phyloP scores from a whole-genome alignment of 768 basidiomycete species.

The Leccinum olivaceopallidum region DNA sequence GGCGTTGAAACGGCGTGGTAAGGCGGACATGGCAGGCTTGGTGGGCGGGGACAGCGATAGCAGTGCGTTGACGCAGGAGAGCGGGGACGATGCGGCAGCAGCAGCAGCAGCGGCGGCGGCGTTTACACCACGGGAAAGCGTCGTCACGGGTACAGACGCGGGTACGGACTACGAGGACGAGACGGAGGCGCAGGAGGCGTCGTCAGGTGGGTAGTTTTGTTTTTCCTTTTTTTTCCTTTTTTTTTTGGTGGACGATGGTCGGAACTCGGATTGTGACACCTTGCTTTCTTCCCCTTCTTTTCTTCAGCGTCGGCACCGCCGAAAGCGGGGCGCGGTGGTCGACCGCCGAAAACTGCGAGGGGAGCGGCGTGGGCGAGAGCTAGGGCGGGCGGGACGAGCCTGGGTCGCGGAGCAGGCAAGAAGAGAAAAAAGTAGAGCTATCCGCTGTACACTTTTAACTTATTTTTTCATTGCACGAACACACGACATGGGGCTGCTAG shows the following conservation, averaged over 20 bases:
- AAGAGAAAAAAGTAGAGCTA: slow-evolving; percentile 34
- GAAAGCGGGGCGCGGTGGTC: slow-evolving; percentile 28
- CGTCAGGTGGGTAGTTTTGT: slow-evolving; percentile 48
- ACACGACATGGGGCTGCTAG: slow-evolving; percentile 1
- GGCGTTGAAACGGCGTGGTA: slow-evolving; percentile 47
- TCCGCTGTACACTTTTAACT: slow-evolving; percentile 2
- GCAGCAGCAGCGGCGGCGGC: slow-evolving; percentile 12
- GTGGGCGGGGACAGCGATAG: slow-evolving; percentile 83
- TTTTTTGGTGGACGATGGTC: not conserved
- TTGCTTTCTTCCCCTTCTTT: not conserved
- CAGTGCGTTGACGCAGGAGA: slow-evolving; percentile 81
- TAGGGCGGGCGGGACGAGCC: slow-evolving; percentile 25
- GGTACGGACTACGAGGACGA: slow-evolving; percentile 77
- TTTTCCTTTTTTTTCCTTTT: not conserved
- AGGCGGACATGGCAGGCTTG: slow-evolving; percentile 66
- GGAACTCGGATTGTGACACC: slow-evolving; percentile 14
- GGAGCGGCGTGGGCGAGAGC: slow-evolving; percentile 27
- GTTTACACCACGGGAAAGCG: slow-evolving; percentile 64
- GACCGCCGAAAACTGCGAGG: slow-evolving; percentile 27
- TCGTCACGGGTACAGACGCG: slow-evolving; percentile 68
- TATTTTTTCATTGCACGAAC: slow-evolving; percentile 5
- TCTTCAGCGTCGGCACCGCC: slow-evolving; percentile 21
- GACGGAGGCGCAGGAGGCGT: slow-evolving; percentile 59
- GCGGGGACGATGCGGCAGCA: slow-evolving; percentile 59
- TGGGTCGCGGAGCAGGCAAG: slow-evolving; percentile 29